Percentiles rank a stretch among this genome's conserved stretches.
phyloP scores from a whole-genome alignment of 495 filamentous ascomycete genomes.

The Aspergillus biplanus region DNA sequence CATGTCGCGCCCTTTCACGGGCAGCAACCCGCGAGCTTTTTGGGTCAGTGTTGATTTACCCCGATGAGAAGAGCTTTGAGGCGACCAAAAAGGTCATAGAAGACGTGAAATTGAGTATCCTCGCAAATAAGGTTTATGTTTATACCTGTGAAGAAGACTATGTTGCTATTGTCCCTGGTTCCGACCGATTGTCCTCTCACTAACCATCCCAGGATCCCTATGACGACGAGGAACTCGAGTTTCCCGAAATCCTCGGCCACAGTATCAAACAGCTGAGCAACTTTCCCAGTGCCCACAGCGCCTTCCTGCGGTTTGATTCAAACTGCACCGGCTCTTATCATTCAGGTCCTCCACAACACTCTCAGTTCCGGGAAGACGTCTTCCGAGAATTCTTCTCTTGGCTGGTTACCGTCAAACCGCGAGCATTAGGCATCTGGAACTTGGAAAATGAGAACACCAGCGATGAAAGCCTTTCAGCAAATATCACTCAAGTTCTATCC shows the following conservation, averaged over 20 bases:
- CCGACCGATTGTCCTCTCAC: too few relatives aligned
- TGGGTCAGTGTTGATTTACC: neutral
- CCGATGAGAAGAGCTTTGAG: neutral
- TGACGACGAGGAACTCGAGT: neutral
- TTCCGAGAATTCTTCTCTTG: neutral
- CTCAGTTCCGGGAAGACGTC: neutral
- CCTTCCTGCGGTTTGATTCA: neutral
- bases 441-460: neutral
- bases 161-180: too few relatives aligned
- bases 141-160: conserved; percentile 4
- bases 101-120: neutral
- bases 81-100: neutral
- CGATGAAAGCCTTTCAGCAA: neutral
- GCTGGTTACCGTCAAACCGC: neutral
- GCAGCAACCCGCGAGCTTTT: neutral
- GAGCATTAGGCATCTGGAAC: neutral
- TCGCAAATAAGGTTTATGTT: neutral
- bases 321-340: neutral
- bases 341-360: neutral
- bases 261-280: neutral
- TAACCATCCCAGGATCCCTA: neutral
- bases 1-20: neutral
- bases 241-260: neutral
- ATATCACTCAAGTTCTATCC: neutral
- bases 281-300: neutral